Evolutionary conservation across 495 filamentous ascomycete species (phyloP), one percentile per base, ranked within the genome.

Genomic region (Massariosphaeria phaeospora): DNA sequence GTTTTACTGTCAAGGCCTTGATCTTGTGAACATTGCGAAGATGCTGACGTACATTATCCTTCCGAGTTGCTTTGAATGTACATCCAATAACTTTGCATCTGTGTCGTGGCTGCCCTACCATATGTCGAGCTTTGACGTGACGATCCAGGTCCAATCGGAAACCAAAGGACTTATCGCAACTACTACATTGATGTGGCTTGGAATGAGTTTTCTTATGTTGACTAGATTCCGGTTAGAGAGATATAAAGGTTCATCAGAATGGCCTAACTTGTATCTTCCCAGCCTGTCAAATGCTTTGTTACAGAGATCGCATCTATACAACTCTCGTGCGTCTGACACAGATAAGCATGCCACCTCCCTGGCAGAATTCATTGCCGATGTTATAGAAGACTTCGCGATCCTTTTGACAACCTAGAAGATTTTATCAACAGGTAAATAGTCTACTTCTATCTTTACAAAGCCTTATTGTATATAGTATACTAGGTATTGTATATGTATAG

Each of bases 11-110:
- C n/a, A n/a, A n/a, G n/a, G n/a, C 10, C 21, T 8, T 13, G 8
- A 44, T 7, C 3, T 18, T 9, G 23, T 55, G 51, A 5, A 27
- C 7, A 2, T 47, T 39, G 13, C 31, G 15, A 10, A 46, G 8
- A 27, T 55, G 51, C 23, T 55, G 51, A 3, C 11, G 21, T n/a
- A 55, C 18, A 30, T 55, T 55, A 23, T 55, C 51, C 23, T 29
- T 55, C 3, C 51, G 40, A 3, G 11, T 55, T 21, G 41, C 40
- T 18, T 39, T 46, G 23, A 45, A 55, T 11, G 1, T 18, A 23
- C 51, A 55, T 7, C 11, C n/a, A n/a, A 7, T 18, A 18, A 51
- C 9, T 5, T 4, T 38, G 23, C 51, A 55, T 6, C 17, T 20
- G 30, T 26, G 47, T 30, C 15, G 46, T 15, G 8, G 13, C n/a